Evolutionary conservation across 441 rosid species (phyloP), one percentile per base, ranked within the genome.

Genomic region (Lepidium campestre): DNA sequence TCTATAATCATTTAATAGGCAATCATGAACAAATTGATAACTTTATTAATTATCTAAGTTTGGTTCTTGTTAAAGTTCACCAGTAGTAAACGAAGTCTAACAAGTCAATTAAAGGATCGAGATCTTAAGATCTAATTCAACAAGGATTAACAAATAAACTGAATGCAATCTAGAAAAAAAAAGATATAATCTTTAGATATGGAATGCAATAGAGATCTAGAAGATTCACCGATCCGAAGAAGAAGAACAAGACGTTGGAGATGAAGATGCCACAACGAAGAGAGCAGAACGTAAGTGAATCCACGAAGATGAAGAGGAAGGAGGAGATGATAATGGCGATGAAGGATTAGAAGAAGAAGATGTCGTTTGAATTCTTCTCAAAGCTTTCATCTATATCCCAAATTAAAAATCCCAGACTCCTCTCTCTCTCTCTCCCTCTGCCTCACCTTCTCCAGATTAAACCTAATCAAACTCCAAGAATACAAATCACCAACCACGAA

Each of bases 261-360:
- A 89, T 34, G 99, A 91, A 72, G 90, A 86, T 36, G 86, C 83
- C 62, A 84, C 94, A 61, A 94, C 82, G 72, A 85, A 82, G 47
- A 89, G 92, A 67, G 89, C 93, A 63, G 97, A 87, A 72, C 97
- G 99, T 82, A 93, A 72, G 35, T 86, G 93, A 80, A 85, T 73
- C 99, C 99, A 93, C 65, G 97, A 85, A 40, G 92, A 87, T 2
- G 90, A 81, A 0, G 89, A 70, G 10, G 89, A 63, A 41, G 86
- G 71, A 54, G 90, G 81, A 25, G 86, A 77, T 29, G 86, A 81
- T 15, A 91, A 79, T 67, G 90, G 77, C 20, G 97, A 81, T 52
- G 97, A 81, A 35, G 91, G 78, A 63, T 83, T 83, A 10, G 93
- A 85, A 29, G 95, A 82, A 23, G 96, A 81, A 22, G 93, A 82